Conservation (phyloP, 164 flowering plant species). For the Dillenia suffruticosa region DNA sequence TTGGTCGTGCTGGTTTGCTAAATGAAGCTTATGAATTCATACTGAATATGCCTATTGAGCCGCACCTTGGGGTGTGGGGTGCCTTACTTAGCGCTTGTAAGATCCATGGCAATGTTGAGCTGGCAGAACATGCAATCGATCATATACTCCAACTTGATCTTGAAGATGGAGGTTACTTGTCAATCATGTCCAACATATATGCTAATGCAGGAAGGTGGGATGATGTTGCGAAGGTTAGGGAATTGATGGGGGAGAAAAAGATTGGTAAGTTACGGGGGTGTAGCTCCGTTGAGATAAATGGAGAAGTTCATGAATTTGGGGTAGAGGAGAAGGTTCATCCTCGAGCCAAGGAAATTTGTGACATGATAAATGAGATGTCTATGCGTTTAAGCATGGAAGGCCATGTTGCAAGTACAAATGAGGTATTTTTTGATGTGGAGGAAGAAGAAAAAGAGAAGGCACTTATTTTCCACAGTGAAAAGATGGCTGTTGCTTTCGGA, state of each 20-base stretch:
- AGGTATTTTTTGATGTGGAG: constrained; percentile 39
- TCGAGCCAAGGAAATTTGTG: constrained; percentile 23
- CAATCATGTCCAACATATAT: constrained; percentile 39
- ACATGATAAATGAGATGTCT: constrained; percentile 32
- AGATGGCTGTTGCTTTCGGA: constrained; percentile 42
- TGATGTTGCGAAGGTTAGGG: constrained; percentile 26
- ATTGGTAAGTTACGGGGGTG: constrained; percentile 26
- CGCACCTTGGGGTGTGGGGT: constrained; percentile 32
- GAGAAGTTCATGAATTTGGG: constrained; percentile 17
- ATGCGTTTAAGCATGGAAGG: constrained; percentile 26
- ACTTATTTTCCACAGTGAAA: constrained; percentile 36
- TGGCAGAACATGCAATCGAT: constrained; percentile 28
- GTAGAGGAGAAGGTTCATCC: constrained; percentile 14
- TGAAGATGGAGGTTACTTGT: constrained; percentile 26
- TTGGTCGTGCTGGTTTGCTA: constrained; percentile 34
- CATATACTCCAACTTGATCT: constrained; percentile 25
- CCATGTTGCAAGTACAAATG: constrained; percentile 27
- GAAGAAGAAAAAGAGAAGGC: constrained; percentile 38
- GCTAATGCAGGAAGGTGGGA: constrained; percentile 41
- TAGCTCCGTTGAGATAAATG: constrained; percentile 21
- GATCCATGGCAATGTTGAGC: constrained; percentile 25
- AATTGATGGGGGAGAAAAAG: constrained; percentile 30
- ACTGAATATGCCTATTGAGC: constrained; percentile 25
- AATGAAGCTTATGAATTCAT: constrained; percentile 27
- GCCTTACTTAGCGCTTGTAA: constrained; percentile 35